Evolutionary conservation across 768 basidiomycete genomes (phyloP).

Genomic region (Phaffia tasmanica): DNA sequence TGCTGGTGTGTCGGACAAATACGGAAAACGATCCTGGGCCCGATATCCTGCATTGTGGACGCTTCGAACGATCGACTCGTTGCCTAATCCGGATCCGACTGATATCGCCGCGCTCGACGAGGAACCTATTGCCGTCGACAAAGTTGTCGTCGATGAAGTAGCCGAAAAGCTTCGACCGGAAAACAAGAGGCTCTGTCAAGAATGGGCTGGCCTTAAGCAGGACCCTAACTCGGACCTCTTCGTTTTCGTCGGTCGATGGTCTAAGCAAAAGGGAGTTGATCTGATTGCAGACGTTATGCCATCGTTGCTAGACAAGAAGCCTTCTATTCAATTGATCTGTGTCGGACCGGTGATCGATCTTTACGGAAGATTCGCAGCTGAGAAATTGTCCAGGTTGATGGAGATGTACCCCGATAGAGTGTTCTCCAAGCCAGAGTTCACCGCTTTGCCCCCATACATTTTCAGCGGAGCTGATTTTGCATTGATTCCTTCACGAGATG

Average conservation of each 20-base stretch:
- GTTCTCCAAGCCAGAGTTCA: conserved; percentile 94
- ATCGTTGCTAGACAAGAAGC: conserved; percentile 70
- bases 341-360: conserved; percentile 93
- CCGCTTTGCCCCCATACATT: conserved; percentile 78
- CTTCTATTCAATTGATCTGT: conserved; percentile 71
- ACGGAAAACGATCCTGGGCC: conserved; percentile 93
- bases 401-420: conserved; percentile 89
- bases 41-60: conserved; percentile 95
- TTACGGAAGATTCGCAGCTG: conserved; percentile 88
- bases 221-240: conserved; percentile 82
- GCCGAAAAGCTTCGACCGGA: conserved; percentile 84
- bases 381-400: conserved; percentile 85
- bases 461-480: conserved; percentile 95
- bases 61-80: conserved; percentile 83
- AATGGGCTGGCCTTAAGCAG: conserved; percentile 88
- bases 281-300: conserved; percentile 94
- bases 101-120: conserved; percentile 89
- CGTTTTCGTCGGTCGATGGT: conserved; percentile 96
- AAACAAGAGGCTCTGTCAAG: conserved; percentile 79
- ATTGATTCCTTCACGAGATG: conserved; percentile 87
- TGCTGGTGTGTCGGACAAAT: conserved; percentile 94
- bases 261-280: conserved; percentile 95
- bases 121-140: conserved; percentile 55
- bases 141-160: conserved; percentile 62
- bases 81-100: conserved; percentile 73